A percentile compares a stretch with the other conserved stretches of the same genome.
These are phyloP conservation scores for Cordyceps fumosorosea DNA, from an alignment of 2,329 filamentous ascomycete species.

Conservation along the genomic window DNA sequence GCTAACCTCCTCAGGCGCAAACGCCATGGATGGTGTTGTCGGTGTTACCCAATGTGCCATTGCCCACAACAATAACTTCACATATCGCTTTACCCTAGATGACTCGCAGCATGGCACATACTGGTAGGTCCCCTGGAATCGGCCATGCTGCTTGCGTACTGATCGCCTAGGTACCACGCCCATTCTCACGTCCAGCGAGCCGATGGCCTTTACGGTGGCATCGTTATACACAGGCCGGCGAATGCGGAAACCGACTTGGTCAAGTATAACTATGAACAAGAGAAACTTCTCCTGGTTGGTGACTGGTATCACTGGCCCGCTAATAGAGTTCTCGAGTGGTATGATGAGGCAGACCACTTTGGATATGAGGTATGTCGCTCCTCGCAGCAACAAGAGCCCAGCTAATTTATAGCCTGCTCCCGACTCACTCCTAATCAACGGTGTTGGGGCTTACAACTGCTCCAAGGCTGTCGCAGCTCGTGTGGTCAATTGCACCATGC, in stretches of 20 bases:
- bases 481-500: conserved; percentile 11
- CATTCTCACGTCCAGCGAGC: conserved; percentile 15
- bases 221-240: conserved; percentile 13
- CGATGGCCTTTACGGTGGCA: conserved; percentile 15
- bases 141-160: not conserved
- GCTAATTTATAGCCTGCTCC: conserved; percentile 14
- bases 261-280: conserved; percentile 8
- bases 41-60: conserved; percentile 43
- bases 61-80: conserved; percentile 43
- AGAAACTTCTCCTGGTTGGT: conserved; percentile 12
- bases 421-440: conserved; percentile 15
- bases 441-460: conserved; percentile 14
- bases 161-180: conserved; percentile 37
- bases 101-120: conserved; percentile 12
- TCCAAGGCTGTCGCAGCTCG: conserved; percentile 17
- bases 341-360: conserved; percentile 13
- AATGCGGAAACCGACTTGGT: not conserved
- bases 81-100: conserved; percentile 34
- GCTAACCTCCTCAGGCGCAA: conserved; percentile 23
- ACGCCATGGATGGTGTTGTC: conserved; percentile 57
- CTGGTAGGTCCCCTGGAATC: not conserved
- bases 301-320: conserved; percentile 15
- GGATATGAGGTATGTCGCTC: conserved; percentile 11
- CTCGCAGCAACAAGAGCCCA: not conserved
- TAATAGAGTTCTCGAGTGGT: conserved; percentile 11